Evolutionary conservation across 768 basidiomycete genomes (phyloP).

Genomic region (Termitomyces sp.): DNA sequence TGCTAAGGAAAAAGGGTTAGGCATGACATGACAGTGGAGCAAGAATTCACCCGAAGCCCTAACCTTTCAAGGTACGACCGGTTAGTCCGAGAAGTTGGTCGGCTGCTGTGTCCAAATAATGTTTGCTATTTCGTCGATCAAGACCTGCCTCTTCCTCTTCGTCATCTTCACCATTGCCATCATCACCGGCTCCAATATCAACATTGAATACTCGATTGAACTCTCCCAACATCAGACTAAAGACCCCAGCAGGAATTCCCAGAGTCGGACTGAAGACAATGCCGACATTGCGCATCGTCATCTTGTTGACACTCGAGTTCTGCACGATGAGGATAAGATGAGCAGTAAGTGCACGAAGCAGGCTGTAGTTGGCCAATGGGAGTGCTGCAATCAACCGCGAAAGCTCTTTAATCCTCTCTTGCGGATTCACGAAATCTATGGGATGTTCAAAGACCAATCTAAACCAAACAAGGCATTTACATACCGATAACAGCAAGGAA

Average conservation of each 20-base stretch:
- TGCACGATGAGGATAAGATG: slow-evolving; percentile 94
- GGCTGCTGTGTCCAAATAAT: slow-evolving; percentile 78
- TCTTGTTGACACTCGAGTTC: slow-evolving; percentile 88
- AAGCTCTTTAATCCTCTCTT: slow-evolving; percentile 85
- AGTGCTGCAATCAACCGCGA: slow-evolving; percentile 80
- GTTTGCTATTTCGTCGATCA: slow-evolving; percentile 73
- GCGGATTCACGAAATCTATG: slow-evolving; percentile 81
- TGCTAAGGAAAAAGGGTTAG: slow-evolving; percentile 22
- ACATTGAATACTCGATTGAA: slow-evolving; percentile 94
- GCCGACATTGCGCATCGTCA: slow-evolving; percentile 98
- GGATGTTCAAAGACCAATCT: not conserved
- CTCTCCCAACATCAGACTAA: slow-evolving; percentile 90
- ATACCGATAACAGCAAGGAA: slow-evolving; percentile 92
- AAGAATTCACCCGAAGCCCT: not conserved
- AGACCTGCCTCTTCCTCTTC: slow-evolving; percentile 27
- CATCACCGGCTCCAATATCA: slow-evolving; percentile 37
- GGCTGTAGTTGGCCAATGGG: slow-evolving; percentile 88
- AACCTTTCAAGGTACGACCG: slow-evolving; percentile 63
- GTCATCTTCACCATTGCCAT: slow-evolving; percentile 17
- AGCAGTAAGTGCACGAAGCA: slow-evolving; percentile 89
- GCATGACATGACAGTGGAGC: slow-evolving; percentile 8
- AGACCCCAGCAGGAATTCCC: slow-evolving; percentile 96
- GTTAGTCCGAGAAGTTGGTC: slow-evolving; percentile 76
- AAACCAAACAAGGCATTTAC: slow-evolving; percentile 21
- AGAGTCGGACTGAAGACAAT: slow-evolving; percentile 98